A percentile compares a stretch with the other conserved stretches of the same genome.
Conservation (phyloP, 805 yeast genomes). For the Metschnikowia lochheadii region DNA sequence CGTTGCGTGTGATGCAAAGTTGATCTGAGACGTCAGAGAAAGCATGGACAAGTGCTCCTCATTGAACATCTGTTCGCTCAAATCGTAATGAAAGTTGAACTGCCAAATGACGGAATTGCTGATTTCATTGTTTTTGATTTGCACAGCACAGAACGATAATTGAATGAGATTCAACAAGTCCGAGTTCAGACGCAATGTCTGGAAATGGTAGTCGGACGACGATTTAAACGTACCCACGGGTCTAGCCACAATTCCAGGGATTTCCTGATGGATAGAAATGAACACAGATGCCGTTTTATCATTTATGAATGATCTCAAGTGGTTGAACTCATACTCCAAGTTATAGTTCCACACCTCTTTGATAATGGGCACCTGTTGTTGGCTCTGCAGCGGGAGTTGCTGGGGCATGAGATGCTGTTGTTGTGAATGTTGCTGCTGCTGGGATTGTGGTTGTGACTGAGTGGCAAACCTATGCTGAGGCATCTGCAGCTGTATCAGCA, state of each 20-base stretch:
- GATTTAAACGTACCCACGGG: conserved; percentile 92
- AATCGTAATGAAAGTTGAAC: conserved; percentile 83
- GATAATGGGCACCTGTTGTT: conserved; percentile 44
- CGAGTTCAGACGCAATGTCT: conserved; percentile 86
- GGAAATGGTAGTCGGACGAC: conserved; percentile 91
- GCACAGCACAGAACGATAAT: conserved; percentile 44
- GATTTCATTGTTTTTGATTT: conserved; percentile 33
- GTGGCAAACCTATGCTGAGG: conserved; percentile 17
- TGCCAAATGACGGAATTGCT: conserved; percentile 90
- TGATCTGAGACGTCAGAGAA: conserved; percentile 72
- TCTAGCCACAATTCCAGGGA: conserved; percentile 93
- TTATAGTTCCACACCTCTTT: conserved; percentile 75
- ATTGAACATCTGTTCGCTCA: conserved; percentile 77
- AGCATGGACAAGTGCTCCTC: conserved; percentile 79
- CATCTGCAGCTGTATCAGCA: conserved; percentile 28
- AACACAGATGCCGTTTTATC: conserved; percentile 45
- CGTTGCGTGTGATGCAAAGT: conserved; percentile 67
- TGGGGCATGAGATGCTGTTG: conserved; percentile 12
- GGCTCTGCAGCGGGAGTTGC: conserved; percentile 10
- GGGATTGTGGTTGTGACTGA: conserved; percentile 15
- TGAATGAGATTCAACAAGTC: conserved; percentile 85
- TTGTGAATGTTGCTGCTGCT: conserved; percentile 28
- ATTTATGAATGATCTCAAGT: conserved; percentile 54
- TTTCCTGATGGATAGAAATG: conserved; percentile 80
- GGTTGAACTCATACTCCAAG: conserved; percentile 60